Percentiles rank a stretch among this genome's conserved stretches.
phyloP scores from a whole-genome alignment of 345 rosid species.

The Rhizophora mangle region DNA sequence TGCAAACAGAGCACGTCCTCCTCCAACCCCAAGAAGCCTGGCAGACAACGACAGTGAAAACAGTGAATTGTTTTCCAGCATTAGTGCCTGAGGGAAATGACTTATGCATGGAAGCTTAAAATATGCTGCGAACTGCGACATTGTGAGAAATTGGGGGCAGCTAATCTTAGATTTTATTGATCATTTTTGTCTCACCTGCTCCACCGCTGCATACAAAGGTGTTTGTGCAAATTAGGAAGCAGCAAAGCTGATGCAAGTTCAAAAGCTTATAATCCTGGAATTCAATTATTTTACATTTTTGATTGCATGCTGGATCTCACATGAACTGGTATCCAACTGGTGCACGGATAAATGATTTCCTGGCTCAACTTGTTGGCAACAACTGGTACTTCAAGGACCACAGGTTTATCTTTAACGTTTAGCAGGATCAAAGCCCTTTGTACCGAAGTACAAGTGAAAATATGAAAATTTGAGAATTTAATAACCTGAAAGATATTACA shows the following conservation, averaged over 20 bases:
- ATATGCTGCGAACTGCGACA: constrained; percentile 1
- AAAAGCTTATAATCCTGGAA: background rate
- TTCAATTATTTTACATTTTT: no score
- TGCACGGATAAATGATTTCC: no score
- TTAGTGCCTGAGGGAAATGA: constrained; percentile 33
- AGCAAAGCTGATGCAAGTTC: constrained; percentile 1
- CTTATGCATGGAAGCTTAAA: background rate
- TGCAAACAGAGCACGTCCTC: constrained; percentile 42
- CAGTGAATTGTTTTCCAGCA: constrained; percentile 49
- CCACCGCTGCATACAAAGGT: background rate
- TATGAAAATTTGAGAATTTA: no score
- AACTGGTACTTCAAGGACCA: no score
- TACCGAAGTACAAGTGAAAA: no score
- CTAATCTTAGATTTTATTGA: background rate
- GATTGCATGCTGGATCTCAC: no score
- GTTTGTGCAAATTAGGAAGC: constrained; percentile 9
- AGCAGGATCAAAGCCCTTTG: no score
- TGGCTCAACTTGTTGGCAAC: no score
- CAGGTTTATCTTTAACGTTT: no score
- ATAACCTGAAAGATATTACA: no score
- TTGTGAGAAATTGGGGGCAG: background rate
- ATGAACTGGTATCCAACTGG: no score
- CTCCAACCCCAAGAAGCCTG: constrained; percentile 23
- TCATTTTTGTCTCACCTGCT: background rate
- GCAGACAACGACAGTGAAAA: constrained; percentile 34